Evolutionary conservation across 2,329 filamentous ascomycete genomes (phyloP).

Genomic region (Allantophomopsis lycopodina): DNA sequence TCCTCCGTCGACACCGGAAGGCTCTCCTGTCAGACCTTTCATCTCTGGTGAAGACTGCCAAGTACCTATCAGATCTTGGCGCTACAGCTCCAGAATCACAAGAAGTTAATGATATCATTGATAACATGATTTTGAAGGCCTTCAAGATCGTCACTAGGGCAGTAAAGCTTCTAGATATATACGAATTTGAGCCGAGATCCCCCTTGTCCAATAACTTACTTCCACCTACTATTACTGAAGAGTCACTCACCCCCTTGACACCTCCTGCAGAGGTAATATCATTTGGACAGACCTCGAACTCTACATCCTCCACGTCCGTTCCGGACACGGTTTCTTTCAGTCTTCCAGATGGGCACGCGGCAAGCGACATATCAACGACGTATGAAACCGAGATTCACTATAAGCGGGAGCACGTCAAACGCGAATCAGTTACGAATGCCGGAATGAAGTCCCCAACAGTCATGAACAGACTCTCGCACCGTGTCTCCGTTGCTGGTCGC

Average conservation of each 20-base stretch:
- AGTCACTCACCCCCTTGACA: constrained; percentile 44
- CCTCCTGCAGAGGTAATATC: constrained; percentile 43
- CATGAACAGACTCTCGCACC: constrained; percentile 33
- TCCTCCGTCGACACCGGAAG: constrained; percentile 69
- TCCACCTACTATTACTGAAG: constrained; percentile 45
- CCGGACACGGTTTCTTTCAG: constrained; percentile 25
- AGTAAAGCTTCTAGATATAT: constrained; percentile 77
- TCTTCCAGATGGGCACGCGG: constrained; percentile 15
- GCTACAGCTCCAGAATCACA: not conserved
- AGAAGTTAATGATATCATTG: constrained; percentile 69
- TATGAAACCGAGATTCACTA: constrained; percentile 15
- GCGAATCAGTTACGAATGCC: constrained; percentile 10
- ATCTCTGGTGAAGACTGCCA: constrained; percentile 76
- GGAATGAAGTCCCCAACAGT: constrained; percentile 8
- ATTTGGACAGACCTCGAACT: constrained; percentile 28
- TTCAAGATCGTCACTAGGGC: constrained; percentile 90
- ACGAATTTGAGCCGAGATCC: constrained; percentile 48
- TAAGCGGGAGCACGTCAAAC: constrained; percentile 12
- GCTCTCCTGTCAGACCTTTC: constrained; percentile 82
- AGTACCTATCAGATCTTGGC: constrained; percentile 47
- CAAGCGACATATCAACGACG: constrained; percentile 11
- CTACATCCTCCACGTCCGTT: constrained; percentile 18
- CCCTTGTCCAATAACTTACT: constrained; percentile 38
- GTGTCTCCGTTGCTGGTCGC: constrained; percentile 62
- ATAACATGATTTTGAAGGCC: constrained; percentile 86